phyloP scores from a whole-genome alignment of 352 stramenopile genomes.

The Globisporangium echinulatum region DNA sequence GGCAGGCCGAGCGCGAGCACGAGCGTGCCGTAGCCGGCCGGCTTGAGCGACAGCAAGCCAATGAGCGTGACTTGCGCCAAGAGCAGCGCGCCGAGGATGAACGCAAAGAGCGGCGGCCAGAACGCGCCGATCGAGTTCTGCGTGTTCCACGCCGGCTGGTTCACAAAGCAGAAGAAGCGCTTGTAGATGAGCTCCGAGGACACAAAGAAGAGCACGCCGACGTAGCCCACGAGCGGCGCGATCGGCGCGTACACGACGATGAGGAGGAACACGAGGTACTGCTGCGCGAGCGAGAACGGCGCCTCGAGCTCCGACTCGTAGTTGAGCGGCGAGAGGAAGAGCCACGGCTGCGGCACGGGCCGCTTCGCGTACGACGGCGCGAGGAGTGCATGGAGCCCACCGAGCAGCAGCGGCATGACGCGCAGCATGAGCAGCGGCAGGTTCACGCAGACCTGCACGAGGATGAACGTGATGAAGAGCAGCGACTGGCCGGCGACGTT shows the following conservation, averaged over 20 bases:
- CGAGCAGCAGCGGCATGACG: conserved; percentile 38
- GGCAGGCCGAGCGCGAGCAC: conserved; percentile 35
- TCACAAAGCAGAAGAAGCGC: conserved; percentile 64
- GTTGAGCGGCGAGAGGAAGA: conserved; percentile 48
- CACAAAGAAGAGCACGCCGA: conserved; percentile 56
- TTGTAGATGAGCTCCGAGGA: conserved; percentile 66
- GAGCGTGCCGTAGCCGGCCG: conserved; percentile 35
- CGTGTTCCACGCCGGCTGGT: conserved; percentile 44
- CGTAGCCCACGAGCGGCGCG: conserved; percentile 60
- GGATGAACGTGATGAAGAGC: conserved; percentile 77
- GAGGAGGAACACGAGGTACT: conserved; percentile 70
- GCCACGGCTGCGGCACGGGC: conserved; percentile 39
- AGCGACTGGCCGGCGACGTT: conserved; percentile 72
- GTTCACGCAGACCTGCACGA: conserved; percentile 61
- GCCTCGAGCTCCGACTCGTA: conserved; percentile 47
- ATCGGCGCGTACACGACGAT: conserved; percentile 69
- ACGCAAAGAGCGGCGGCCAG: conserved; percentile 65
- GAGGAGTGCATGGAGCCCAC: conserved; percentile 32
- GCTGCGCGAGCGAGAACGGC: conserved; percentile 50
- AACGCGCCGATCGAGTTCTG: conserved; percentile 57
- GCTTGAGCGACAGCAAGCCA: conserved; percentile 62
- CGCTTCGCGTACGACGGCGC: conserved; percentile 49
- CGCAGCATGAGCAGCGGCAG: conserved; percentile 59
- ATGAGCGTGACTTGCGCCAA: conserved; percentile 62
- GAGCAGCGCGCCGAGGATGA: conserved; percentile 51